Conservation (phyloP, 2,329 filamentous ascomycete genomes). For the Trichocomaceae sp. region DNA sequence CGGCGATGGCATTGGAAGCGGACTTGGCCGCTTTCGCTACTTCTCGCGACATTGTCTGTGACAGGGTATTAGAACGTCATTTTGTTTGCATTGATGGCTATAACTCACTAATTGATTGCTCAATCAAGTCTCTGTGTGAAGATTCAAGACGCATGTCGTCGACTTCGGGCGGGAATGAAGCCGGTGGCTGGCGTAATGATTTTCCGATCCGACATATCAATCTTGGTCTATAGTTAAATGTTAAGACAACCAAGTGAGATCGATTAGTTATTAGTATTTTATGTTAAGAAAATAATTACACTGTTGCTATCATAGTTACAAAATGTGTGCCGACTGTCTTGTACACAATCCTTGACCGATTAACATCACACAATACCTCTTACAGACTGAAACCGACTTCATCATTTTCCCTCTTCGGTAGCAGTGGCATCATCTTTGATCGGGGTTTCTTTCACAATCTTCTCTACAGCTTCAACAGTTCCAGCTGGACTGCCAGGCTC, state of each 20-base stretch:
- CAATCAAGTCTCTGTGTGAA: neutral
- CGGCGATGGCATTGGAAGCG: slow-evolving; percentile 31
- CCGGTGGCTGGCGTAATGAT: slow-evolving; percentile 3
- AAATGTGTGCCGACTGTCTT: neutral
- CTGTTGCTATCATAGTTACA: neutral
- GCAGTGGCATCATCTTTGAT: slow-evolving; percentile 8
- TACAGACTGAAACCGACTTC: neutral
- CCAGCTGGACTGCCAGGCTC: slow-evolving; percentile 69
- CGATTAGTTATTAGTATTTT: neutral
- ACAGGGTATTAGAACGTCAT: neutral
- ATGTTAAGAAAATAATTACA: neutral
- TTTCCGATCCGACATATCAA: slow-evolving; percentile 11
- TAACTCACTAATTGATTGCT: slow-evolving; percentile 4
- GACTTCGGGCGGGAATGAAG: slow-evolving; percentile 1
- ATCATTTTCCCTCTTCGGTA: slow-evolving; percentile 5
- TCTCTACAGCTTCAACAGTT: slow-evolving; percentile 70
- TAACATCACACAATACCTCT: neutral
- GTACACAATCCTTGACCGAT: neutral
- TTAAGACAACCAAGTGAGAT: too few species aligned
- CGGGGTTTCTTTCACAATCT: slow-evolving; percentile 52
- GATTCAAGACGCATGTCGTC: neutral
- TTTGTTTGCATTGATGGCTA: neutral
- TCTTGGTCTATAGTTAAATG: too few species aligned
- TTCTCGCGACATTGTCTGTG: slow-evolving; percentile 29
- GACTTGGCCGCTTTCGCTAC: slow-evolving; percentile 34